A percentile compares a stretch with the other conserved stretches of the same genome.
phyloP scores from a whole-genome alignment of 1,284 basidiomycete genomes.

The Melanopsichium pennsylvanicum region DNA sequence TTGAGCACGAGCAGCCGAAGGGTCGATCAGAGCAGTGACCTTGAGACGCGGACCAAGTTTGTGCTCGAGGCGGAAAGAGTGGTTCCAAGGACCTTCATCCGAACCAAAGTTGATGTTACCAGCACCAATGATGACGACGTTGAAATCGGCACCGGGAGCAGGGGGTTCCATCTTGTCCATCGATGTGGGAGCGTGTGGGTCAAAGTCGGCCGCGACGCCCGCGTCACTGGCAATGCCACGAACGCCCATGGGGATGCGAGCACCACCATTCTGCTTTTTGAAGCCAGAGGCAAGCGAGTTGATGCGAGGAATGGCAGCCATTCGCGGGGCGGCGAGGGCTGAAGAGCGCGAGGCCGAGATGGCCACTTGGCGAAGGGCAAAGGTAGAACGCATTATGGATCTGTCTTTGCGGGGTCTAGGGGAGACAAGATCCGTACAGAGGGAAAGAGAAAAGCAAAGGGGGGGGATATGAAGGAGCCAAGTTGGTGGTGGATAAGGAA shows the following conservation, averaged over 20 bases:
- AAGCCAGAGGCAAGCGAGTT: conserved; percentile 10
- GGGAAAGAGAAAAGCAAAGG: not conserved
- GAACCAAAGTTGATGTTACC: conserved; percentile 64
- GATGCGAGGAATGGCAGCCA: conserved; percentile 11
- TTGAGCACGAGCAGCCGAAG: conserved; percentile 81
- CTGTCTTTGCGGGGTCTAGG: not conserved
- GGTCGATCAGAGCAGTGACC: conserved; percentile 92
- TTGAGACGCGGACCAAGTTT: conserved; percentile 96
- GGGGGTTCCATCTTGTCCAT: conserved; percentile 65
- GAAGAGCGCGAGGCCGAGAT: conserved; percentile 40
- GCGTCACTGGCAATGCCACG: conserved; percentile 20
- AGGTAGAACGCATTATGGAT: conserved; percentile 38
- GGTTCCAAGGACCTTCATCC: conserved; percentile 66
- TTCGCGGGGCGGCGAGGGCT: conserved; percentile 12
- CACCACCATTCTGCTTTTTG: conserved; percentile 19
- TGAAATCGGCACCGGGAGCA: conserved; percentile 63
- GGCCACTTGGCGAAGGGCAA: conserved; percentile 38
- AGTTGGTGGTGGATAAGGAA: conserved; percentile 1
- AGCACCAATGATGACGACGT: conserved; percentile 64
- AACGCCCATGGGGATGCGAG: conserved; percentile 14
- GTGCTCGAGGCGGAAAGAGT: conserved; percentile 66
- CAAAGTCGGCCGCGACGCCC: conserved; percentile 44
- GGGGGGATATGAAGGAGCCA: not conserved
- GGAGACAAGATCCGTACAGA: not conserved
- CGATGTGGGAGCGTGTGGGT: conserved; percentile 55